Conservation (phyloP, 352 stramenopile species). For the Phytophthora pinifolia region DNA sequence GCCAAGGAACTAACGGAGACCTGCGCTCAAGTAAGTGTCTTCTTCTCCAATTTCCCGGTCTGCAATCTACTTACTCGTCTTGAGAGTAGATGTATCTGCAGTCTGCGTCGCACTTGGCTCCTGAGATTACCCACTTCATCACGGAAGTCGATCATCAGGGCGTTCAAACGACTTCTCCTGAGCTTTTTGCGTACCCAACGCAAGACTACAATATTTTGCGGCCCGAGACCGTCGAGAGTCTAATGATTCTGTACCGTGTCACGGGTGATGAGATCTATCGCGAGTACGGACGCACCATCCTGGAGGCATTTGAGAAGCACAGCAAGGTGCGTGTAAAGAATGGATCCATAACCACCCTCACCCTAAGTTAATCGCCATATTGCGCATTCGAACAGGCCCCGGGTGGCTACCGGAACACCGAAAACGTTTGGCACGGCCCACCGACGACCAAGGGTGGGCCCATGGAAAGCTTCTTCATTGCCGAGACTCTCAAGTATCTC, state of each 20-base stretch:
- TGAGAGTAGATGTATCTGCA: constrained; percentile 67
- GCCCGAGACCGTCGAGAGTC: constrained; percentile 88
- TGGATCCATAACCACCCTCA: too few relatives aligned
- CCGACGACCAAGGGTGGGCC: constrained; percentile 28
- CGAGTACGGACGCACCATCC: constrained; percentile 77
- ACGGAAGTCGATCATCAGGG: constrained; percentile 18
- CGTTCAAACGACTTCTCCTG: constrained; percentile 1
- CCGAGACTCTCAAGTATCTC: constrained; percentile 94
- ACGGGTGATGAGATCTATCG: constrained; percentile 83
- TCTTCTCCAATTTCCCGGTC: background rate
- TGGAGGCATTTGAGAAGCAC: constrained; percentile 73
- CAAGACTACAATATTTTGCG: constrained; percentile 77
- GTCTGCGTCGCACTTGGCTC: constrained; percentile 56
- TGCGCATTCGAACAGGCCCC: constrained; percentile 26
- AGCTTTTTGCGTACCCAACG: constrained; percentile 19
- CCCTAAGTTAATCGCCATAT: background rate
- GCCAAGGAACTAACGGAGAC: constrained; percentile 72
- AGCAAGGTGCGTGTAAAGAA: constrained; percentile 39
- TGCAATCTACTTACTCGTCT: background rate
- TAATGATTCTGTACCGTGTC: constrained; percentile 89
- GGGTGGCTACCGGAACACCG: constrained; percentile 71
- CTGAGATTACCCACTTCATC: constrained; percentile 74
- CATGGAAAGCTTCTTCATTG: constrained; percentile 91
- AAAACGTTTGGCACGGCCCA: constrained; percentile 46
- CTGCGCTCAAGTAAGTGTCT: constrained; percentile 56